Conservation (phyloP, 805 yeast genomes). For the Ogataea chonburiensis region DNA sequence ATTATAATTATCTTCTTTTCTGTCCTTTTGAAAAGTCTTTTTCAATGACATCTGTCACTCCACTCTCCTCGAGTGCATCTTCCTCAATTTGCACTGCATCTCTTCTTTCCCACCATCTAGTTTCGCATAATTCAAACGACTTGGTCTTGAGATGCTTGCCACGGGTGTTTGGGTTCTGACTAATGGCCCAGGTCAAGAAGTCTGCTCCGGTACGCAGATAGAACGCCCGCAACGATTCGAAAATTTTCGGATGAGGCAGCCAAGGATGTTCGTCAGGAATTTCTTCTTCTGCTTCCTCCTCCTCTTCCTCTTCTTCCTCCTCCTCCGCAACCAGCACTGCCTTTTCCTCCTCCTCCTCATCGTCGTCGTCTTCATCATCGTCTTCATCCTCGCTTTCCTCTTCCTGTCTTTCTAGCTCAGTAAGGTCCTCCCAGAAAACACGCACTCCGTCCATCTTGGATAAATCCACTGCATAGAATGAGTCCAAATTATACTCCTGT, state of each 20-base stretch:
- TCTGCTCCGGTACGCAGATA: slow-evolving; percentile 83
- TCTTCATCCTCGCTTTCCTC: slow-evolving; percentile 66
- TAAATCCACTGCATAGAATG: slow-evolving; percentile 81
- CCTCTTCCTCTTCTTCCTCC: slow-evolving; percentile 70
- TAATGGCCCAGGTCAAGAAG: slow-evolving; percentile 90
- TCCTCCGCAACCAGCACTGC: slow-evolving; percentile 45
- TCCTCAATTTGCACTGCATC: slow-evolving; percentile 87
- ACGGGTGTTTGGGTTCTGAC: slow-evolving; percentile 78
- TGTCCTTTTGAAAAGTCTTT: slow-evolving; percentile 48
- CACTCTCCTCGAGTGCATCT: slow-evolving; percentile 89
- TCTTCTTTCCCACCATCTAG: slow-evolving; percentile 98
- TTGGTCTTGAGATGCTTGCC: slow-evolving; percentile 88
- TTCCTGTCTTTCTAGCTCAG: slow-evolving; percentile 51
- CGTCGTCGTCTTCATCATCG: slow-evolving; percentile 69
- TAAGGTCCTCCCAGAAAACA: slow-evolving; percentile 85
- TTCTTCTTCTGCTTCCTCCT: slow-evolving; percentile 57
- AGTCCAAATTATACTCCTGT: slow-evolving; percentile 77
- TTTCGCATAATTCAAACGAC: slow-evolving; percentile 88
- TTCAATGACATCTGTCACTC: slow-evolving; percentile 85
- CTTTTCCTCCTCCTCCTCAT: slow-evolving; percentile 61
- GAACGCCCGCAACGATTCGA: slow-evolving; percentile 79
- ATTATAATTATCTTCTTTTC: slow-evolving; percentile 50
- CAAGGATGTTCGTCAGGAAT: slow-evolving; percentile 93
- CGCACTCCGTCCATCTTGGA: slow-evolving; percentile 85
- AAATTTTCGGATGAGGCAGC: slow-evolving; percentile 96